These are phyloP conservation scores for Colletotrichum acutatum DNA, from an alignment of 2,329 filamentous ascomycete genomes.

Conservation along the genomic window DNA sequence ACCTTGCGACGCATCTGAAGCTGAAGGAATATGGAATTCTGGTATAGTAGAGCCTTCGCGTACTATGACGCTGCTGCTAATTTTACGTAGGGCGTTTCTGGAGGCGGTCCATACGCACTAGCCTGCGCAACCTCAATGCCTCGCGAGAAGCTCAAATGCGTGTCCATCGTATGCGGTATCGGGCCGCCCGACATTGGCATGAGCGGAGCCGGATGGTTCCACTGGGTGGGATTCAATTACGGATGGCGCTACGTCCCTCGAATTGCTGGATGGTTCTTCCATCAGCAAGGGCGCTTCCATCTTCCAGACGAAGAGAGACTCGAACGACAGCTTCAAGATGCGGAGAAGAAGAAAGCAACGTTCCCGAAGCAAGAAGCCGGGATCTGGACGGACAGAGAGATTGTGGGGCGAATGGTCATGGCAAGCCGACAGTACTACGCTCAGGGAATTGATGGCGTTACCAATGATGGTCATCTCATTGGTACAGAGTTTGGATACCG, in stretches of 20 bases:
- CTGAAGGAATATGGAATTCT: constrained; percentile 23
- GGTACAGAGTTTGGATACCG: constrained; percentile 31
- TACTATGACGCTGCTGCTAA: not conserved
- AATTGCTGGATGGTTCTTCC: constrained; percentile 24
- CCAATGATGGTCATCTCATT: constrained; percentile 16
- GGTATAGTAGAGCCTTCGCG: not conserved
- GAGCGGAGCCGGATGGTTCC: constrained; percentile 32
- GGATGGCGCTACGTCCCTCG: constrained; percentile 33
- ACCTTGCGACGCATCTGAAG: constrained; percentile 26
- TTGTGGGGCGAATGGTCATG: constrained; percentile 24
- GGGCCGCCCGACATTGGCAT: constrained; percentile 39
- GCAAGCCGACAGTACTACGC: constrained; percentile 24
- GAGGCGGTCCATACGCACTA: constrained; percentile 39
- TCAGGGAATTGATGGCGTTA: constrained; percentile 30
- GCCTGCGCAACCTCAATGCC: constrained; percentile 35
- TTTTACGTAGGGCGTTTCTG: constrained; percentile 32
- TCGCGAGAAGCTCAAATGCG: constrained; percentile 28
- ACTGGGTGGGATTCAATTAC: constrained; percentile 34
- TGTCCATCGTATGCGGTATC: constrained; percentile 38
- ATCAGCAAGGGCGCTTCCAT: constrained; percentile 6
- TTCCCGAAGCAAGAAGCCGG: constrained; percentile 10
- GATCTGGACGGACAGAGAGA: constrained; percentile 20
- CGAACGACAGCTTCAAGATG: constrained; percentile 8
- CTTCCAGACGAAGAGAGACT: constrained; percentile 24
- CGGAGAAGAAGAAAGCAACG: constrained; percentile 13